Evolutionary conservation across 2,329 filamentous ascomycete genomes (phyloP), one percentile per base, ranked within the genome.

Genomic region (Ophiostoma novo-ulmi): DNA sequence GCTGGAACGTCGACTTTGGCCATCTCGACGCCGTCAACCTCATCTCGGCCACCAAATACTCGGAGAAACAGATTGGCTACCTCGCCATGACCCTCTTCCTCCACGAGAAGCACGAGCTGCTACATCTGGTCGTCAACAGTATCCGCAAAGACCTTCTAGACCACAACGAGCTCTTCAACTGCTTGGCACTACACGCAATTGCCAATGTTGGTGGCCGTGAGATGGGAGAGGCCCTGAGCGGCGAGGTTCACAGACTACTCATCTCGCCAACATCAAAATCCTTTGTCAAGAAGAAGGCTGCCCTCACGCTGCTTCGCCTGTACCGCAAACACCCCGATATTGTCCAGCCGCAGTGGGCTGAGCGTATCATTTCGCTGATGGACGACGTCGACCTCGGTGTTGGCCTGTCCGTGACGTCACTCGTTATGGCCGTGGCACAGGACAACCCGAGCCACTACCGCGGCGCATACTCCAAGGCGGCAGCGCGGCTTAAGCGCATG

Each of bases 241-340:
- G 85, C 61, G 96, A 99, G 80, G 95, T 99, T 41, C 95, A 99
- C 80, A 87, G 94, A 75, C 85, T 99, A 67, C 82, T 99, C 73
- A 98, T 99, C 75, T 97, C 94, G 72, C 95, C 95, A 66, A 84
- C 84, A 8, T 98, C 94, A 0, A 99, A 98, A 80, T 89, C 95
- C 0, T 99, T 99, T 76, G 95, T 99, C 72, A 99, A 99, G 85
- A 99, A 99, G 82, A 99, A 99, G 85, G 94, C 95, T 1, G 95
- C 95, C 7, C 83, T 99, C 69, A 99, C 95, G 0, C 85, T 99
- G 48, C 87, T 99, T 70, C 91, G 95, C 70, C 82, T 99, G 6
- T 99, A 98, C 81, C 91, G 95, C 75, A 99, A 99, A 82, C 89
- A 94, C 77, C 93, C 94, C 1, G 91, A 89, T 74, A 97, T 99